A percentile compares a stretch with the other conserved stretches of the same genome.
These are phyloP conservation scores for Stylonectria norvegica DNA, from an alignment of 2,329 filamentous ascomycete species.

Conservation along the genomic window DNA sequence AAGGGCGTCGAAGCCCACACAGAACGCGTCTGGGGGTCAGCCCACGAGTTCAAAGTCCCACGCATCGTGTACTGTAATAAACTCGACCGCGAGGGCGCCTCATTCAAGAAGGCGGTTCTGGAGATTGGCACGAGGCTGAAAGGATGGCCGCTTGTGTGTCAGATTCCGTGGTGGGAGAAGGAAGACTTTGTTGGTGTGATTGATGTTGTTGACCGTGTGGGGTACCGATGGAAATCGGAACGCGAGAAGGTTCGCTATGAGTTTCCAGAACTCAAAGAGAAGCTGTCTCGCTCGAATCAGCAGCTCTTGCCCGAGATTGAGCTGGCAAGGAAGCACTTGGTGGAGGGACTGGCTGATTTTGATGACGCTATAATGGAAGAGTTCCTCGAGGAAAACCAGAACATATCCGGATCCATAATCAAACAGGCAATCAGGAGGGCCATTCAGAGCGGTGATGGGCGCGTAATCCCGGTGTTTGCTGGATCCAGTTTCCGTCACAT, in stretches of 20 bases:
- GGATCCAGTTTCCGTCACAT: conserved; percentile 93
- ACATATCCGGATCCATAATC: conserved; percentile 66
- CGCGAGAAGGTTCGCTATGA: conserved; percentile 37
- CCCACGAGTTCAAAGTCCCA: conserved; percentile 80
- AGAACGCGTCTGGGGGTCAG: conserved; percentile 92
- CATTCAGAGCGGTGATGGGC: conserved; percentile 64
- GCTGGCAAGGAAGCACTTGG: conserved; percentile 69
- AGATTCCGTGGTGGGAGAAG: conserved; percentile 91
- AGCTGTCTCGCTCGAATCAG: conserved; percentile 45
- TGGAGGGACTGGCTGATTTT: conserved; percentile 83
- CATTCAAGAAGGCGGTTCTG: conserved; percentile 78
- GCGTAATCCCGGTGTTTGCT: conserved; percentile 81
- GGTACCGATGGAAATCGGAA: conserved; percentile 64
- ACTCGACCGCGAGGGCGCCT: conserved; percentile 72
- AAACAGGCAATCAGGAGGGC: conserved; percentile 70
- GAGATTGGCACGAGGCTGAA: conserved; percentile 78
- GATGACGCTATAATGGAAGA: conserved; percentile 83
- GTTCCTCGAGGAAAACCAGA: conserved; percentile 74
- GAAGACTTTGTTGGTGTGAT: conserved; percentile 79
- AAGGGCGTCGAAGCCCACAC: conserved; percentile 96
- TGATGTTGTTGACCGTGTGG: conserved; percentile 74
- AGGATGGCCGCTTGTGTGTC: conserved; percentile 86
- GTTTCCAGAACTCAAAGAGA: conserved; percentile 30
- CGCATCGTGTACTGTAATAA: conserved; percentile 77
- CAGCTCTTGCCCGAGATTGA: conserved; percentile 65